Evolutionary conservation across 768 basidiomycete genomes (phyloP), one percentile per base, ranked within the genome.

Genomic region (Cantharellus cinnabarinus): DNA sequence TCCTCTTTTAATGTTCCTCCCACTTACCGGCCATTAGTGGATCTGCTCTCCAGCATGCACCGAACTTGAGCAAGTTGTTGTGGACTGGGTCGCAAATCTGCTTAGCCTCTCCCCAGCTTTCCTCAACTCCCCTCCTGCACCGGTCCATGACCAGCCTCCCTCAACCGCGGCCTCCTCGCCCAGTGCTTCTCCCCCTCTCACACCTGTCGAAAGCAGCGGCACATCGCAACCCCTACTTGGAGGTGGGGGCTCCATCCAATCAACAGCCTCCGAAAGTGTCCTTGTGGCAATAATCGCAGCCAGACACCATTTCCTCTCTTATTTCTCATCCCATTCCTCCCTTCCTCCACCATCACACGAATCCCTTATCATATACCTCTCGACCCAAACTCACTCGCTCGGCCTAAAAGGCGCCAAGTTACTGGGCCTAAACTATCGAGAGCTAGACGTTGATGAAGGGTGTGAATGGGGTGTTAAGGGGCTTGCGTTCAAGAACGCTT

Each of bases 31-130:
- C 38, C 38, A 14, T 54, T 62, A 94, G 88, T 97, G 91, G 93
- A 72, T 79, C 2, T 80, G 79, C 56, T 87, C 87, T 63, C 91
- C 93, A 0, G 89, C 90, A 3, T 89, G 85, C 65, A 97, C 90
- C 2, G 91, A 95, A 67, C 76, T 95, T 2, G 90, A 94, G 68
- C 77, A 76, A 41, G 77, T 90, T 38, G 79, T 87, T 7, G 85
- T 89, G 79, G 93, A 95, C 69, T 97, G 93, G 93, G 78, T 81
- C 15, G 89, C 89, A 2, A 74, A 81, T 64, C 73, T 97, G 44
- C 74, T 95, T 10, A 89, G 89, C 3, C 73, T 98, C 15, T 73
- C 75, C 42, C 63, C 71, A 2, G 74, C 69, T 2, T 98, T 93
- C 67, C 68, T 77, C 58, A 83, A 85, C 60, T 70, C 73, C 0